Evolutionary conservation across 768 basidiomycete genomes (phyloP), one percentile per base, ranked within the genome.

Genomic region (Mycena leptocephala): DNA sequence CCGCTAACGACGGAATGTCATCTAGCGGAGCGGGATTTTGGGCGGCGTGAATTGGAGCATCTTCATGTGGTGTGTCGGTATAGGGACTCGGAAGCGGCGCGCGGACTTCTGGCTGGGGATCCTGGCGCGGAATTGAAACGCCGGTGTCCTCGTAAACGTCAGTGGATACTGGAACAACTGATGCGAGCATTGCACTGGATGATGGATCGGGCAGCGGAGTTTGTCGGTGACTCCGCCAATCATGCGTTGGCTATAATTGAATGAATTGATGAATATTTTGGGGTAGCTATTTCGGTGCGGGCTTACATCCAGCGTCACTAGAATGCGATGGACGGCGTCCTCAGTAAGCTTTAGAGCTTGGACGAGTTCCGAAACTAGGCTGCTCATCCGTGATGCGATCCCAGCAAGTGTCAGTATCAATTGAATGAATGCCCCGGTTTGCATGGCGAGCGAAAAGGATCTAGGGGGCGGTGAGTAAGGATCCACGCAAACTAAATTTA

Each of bases 391-490:
- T 3, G 93, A 93, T 55, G 89, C 84, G 46, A 95, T 89, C 16
- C 92, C 94, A 28, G 88, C 85, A 51, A 96, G 86, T 6, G 91
- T 85, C 58, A 96, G 80, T n/a, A 93, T 83, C 20, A 95, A 81
- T 75, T 94, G 93, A 16, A 94, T 86, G 79, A 96, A 96, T 22
- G 94, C 92, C 22, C 93, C 94, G 0, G 91, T 89, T 81, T 93
- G 94, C 88, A 96, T 90, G 39, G 90, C 89, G 30, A 92, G 86
- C 33, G 87, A 84, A 73, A 95, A 92, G 33, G 89, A 89, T 56
- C 95, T 96, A 75, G 55, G 63, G 26, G 33, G 11, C 41, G 68
- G 22, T 62, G 24, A 68, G 46, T 46, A 63, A 43, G 18, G 24
- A 18, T n/a, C 30, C 7, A 67, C 58, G 58, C 11, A 5, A 11